A percentile compares a stretch with the other conserved stretches of the same genome.
phyloP scores from a whole-genome alignment of 768 basidiomycete species.

The Daedalea quercina region DNA sequence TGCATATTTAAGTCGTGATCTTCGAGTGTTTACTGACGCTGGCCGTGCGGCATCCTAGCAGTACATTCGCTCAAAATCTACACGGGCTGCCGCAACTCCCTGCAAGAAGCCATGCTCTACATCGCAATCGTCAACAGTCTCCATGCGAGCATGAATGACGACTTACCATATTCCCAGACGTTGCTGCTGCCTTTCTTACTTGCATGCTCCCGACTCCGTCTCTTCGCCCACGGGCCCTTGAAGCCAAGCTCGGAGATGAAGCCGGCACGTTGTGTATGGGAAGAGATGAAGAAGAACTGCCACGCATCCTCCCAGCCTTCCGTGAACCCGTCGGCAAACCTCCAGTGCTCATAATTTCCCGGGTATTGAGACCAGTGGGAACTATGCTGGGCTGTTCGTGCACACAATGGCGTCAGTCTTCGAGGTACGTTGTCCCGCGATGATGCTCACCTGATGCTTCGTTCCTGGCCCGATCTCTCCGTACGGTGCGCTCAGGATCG shows the following conservation, averaged over 20 bases:
- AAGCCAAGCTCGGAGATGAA: conserved; percentile 57
- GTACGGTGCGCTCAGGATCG: conserved; percentile 34
- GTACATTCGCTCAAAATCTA: conserved; percentile 29
- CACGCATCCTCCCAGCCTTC: conserved; percentile 71
- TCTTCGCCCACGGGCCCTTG: conserved; percentile 49
- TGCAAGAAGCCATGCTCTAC: conserved; percentile 60
- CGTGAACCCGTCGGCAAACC: conserved; percentile 59
- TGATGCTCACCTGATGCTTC: conserved; percentile 21
- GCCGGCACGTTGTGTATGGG: conserved; percentile 9
- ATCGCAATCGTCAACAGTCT: background rate
- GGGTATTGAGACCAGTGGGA: conserved; percentile 43
- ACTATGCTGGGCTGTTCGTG: conserved; percentile 27
- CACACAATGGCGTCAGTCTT: background rate
- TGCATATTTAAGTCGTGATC: no score
- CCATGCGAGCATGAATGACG: background rate
- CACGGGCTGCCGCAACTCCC: conserved; percentile 37
- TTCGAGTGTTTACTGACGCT: no score
- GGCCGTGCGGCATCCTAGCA: conserved; percentile 4
- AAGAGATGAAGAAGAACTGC: conserved; percentile 37
- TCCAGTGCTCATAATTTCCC: conserved; percentile 58
- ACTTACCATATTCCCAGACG: conserved; percentile 62
- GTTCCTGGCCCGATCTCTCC: conserved; percentile 20
- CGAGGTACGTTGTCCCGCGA: background rate
- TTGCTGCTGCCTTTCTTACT: conserved; percentile 31
- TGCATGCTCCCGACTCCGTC: conserved; percentile 39